Percentiles rank a stretch among this genome's conserved stretches.
Evolutionary conservation across 257 asterid genomes (phyloP).

Genomic region (Thymus quinquecostatus): DNA sequence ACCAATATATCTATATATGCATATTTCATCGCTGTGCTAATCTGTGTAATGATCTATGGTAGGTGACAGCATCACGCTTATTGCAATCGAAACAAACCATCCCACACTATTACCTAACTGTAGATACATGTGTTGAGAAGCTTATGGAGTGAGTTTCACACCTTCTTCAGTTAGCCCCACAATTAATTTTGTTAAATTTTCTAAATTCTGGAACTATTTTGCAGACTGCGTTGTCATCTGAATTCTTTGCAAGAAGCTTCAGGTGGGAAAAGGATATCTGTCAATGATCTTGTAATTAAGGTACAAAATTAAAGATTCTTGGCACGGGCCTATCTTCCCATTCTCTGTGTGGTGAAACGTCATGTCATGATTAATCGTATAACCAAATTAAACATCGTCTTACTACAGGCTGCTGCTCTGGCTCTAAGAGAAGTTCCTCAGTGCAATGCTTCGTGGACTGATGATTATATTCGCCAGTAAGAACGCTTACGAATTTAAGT

Average conservation of each 20-base stretch:
- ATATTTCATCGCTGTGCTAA: constrained; percentile 2
- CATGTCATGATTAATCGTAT: not conserved
- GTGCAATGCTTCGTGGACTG: constrained; percentile 95
- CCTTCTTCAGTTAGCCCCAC: constrained; percentile 8
- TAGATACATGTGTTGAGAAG: constrained; percentile 93
- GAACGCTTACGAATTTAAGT: constrained; percentile 35
- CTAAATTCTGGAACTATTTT: constrained; percentile 7
- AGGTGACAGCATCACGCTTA: constrained; percentile 88
- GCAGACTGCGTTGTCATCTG: constrained; percentile 75
- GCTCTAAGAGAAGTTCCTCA: constrained; percentile 97
- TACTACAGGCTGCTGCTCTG: constrained; percentile 92
- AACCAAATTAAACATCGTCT: not conserved
- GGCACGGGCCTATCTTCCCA: constrained; percentile 5
- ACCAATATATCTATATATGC: not conserved
- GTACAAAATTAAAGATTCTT: constrained; percentile 41
- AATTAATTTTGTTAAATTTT: constrained; percentile 2
- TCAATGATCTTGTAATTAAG: constrained; percentile 95
- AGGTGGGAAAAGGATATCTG: constrained; percentile 84
- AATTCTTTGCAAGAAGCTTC: constrained; percentile 91
- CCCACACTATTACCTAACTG: constrained; percentile 93
- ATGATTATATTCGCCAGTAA: constrained; percentile 96
- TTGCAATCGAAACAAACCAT: constrained; percentile 90
- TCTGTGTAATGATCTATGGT: constrained; percentile 33
- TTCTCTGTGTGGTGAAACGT: not conserved
- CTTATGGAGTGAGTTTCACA: constrained; percentile 79